Conservation (phyloP, 106 monocot genomes). For the Dioscorea dumetorum region DNA sequence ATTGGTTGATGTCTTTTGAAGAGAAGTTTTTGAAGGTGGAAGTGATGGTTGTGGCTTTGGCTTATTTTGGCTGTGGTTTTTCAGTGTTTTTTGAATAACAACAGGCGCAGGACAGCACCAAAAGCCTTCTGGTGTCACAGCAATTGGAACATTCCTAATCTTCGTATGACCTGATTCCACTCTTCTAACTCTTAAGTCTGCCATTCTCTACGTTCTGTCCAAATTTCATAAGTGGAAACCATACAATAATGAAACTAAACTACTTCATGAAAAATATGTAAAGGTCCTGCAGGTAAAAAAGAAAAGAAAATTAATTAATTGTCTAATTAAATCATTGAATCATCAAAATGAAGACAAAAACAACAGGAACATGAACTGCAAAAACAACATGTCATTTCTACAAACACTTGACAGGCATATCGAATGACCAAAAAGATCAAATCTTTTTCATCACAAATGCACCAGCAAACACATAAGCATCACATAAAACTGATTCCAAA, state of each 20-base stretch:
- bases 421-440: not conserved
- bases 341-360: too few species aligned
- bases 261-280: not conserved
- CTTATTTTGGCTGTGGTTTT: constrained; percentile 53
- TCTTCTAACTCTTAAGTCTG: constrained; percentile 50
- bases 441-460: not conserved
- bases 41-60: constrained; percentile 32
- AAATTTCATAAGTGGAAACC: constrained; percentile 7
- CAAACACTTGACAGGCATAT: not conserved
- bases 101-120: constrained; percentile 97
- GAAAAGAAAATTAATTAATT: not conserved
- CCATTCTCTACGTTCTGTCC: constrained; percentile 19
- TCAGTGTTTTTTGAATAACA: constrained; percentile 80
- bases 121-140: constrained; percentile 94
- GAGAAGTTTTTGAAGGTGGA: constrained; percentile 35
- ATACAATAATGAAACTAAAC: not conserved
- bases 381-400: not conserved
- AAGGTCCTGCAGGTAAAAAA: not conserved
- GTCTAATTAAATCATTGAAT: not conserved
- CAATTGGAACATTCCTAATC: constrained; percentile 92
- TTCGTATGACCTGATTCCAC: constrained; percentile 51
- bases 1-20: constrained; percentile 35
- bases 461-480: not conserved
- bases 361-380: too few species aligned
- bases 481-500: not conserved